Evolutionary conservation across 257 asterid species (phyloP).

Genomic region (Buddleja alternifolia): DNA sequence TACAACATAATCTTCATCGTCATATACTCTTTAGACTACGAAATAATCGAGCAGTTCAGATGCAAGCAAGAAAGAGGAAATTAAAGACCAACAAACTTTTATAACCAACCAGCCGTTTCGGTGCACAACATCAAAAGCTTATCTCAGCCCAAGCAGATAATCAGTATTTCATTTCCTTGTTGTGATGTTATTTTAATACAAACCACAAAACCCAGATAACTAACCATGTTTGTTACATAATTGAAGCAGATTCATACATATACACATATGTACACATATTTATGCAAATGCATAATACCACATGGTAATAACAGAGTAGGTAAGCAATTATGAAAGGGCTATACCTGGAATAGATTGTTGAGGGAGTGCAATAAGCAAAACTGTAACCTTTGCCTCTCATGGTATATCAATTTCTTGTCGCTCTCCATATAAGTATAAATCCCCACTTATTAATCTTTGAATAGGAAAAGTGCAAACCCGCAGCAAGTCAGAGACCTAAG

Average conservation of each 20-base stretch:
- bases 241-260: background rate
- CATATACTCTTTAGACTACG: background rate
- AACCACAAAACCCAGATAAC: background rate
- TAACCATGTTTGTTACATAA: background rate
- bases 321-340: background rate
- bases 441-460: slow-evolving; percentile 9
- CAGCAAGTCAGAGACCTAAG: background rate
- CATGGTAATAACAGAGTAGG: background rate
- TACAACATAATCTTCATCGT: slow-evolving; percentile 13
- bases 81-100: background rate
- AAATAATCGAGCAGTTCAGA: background rate
- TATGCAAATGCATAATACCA: background rate
- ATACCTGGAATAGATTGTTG: slow-evolving; percentile 95
- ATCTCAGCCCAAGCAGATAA: background rate
- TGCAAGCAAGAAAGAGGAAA: background rate
- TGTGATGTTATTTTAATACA: background rate
- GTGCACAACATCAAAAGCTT: background rate
- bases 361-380: slow-evolving; percentile 87
- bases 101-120: background rate
- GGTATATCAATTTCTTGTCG: slow-evolving; percentile 53
- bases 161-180: background rate
- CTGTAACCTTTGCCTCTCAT: slow-evolving; percentile 86
- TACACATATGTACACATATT: background rate
- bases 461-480: background rate
- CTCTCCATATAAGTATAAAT: slow-evolving; percentile 46